Conservation (phyloP, 768 basidiomycete species). For the Coprinopsis sp. region DNA sequence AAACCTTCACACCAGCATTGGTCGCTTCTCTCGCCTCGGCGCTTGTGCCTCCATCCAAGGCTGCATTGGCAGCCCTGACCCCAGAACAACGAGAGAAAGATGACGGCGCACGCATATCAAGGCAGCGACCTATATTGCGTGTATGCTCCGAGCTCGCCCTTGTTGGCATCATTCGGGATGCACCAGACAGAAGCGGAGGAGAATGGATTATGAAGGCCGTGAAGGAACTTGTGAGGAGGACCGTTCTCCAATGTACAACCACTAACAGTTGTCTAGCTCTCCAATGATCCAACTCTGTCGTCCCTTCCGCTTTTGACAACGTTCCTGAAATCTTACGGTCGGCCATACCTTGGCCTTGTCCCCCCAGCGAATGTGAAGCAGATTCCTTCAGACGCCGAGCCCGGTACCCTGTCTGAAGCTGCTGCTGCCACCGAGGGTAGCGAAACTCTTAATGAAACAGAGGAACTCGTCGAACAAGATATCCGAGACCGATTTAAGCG, state of each 20-base stretch:
- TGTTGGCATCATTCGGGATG: conserved; percentile 77
- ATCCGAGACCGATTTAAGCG: conserved; percentile 85
- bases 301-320: conserved; percentile 88
- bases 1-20: conserved; percentile 71
- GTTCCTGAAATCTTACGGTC: conserved; percentile 89
- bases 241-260: conserved; percentile 5
- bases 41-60: conserved; percentile 55
- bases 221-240: conserved; percentile 70
- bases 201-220: conserved; percentile 88
- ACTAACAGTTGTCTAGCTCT: conserved; percentile 49
- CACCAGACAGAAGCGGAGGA: conserved; percentile 64
- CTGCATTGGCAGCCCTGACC: conserved; percentile 50
- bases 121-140: conserved; percentile 82
- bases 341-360: conserved; percentile 79
- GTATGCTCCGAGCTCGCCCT: conserved; percentile 89
- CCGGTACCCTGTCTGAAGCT: conserved; percentile 47
- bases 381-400: conserved; percentile 48
- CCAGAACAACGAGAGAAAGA: conserved; percentile 91
- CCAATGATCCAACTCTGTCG: conserved; percentile 79
- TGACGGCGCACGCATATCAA: conserved; percentile 68
- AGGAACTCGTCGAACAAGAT: conserved; percentile 81
- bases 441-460: conserved; percentile 48
- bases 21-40: conserved; percentile 53
- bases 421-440: conserved; percentile 21
- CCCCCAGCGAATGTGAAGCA: conserved; percentile 54